These are phyloP conservation scores for Fusarium fujikuroi DNA, from an alignment of 2,329 filamentous ascomycete genomes.

Conservation along the genomic window DNA sequence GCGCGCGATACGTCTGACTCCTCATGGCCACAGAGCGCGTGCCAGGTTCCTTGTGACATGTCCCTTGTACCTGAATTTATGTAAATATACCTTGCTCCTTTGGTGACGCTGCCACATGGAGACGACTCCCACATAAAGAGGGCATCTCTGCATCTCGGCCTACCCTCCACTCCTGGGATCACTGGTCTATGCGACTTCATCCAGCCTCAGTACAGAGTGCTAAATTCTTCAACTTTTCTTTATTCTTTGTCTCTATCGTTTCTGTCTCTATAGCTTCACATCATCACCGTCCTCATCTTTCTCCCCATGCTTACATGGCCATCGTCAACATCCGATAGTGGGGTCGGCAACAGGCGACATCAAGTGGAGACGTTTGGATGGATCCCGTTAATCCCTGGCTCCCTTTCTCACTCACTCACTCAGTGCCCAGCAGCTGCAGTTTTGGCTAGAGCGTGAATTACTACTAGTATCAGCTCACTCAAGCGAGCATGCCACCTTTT, in stretches of 20 bases:
- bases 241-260: neutral
- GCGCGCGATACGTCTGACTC: slow-evolving; percentile 23
- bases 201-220: neutral
- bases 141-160: slow-evolving; percentile 28
- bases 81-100: slow-evolving; percentile 31
- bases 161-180: slow-evolving; percentile 16
- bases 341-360: slow-evolving; percentile 45
- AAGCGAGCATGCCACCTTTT: slow-evolving; percentile 42
- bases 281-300: slow-evolving; percentile 2
- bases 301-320: slow-evolving; percentile 32
- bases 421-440: neutral
- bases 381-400: slow-evolving; percentile 37
- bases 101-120: slow-evolving; percentile 28
- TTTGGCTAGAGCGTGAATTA: slow-evolving; percentile 16
- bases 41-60: slow-evolving; percentile 36
- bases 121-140: slow-evolving; percentile 42
- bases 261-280: slow-evolving; percentile 24
- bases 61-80: slow-evolving; percentile 27
- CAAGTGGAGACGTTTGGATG: slow-evolving; percentile 39
- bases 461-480: slow-evolving; percentile 30
- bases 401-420: neutral
- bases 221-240: neutral
- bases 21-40: slow-evolving; percentile 32
- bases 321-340: slow-evolving; percentile 46
- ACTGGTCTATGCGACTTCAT: slow-evolving; percentile 5